phyloP scores from a whole-genome alignment of 2,329 filamentous ascomycete species.

The Talaromyces sp. region DNA sequence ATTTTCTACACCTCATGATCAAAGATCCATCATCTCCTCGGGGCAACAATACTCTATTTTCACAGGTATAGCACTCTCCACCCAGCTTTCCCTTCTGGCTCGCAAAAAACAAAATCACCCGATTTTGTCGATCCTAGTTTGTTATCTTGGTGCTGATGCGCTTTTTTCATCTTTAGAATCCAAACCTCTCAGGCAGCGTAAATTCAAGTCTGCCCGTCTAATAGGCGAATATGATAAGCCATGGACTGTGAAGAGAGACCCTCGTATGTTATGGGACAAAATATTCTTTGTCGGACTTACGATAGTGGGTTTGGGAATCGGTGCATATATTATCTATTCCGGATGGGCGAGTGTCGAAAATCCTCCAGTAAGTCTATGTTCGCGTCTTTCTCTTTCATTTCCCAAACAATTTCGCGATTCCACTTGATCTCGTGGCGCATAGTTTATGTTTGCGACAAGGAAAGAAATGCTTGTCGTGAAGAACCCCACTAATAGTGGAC shows the following conservation, averaged over 20 bases:
- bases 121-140: not conserved
- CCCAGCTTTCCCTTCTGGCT: not conserved
- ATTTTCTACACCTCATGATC: constrained; percentile 15
- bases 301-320: constrained; percentile 11
- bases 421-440: not conserved
- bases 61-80: not conserved
- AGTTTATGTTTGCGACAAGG: not conserved
- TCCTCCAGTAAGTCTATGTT: constrained; percentile 3
- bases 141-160: not conserved
- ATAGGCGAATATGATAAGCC: constrained; percentile 15
- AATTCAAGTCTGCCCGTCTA: constrained; percentile 16
- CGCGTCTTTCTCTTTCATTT: not conserved
- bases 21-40: constrained; percentile 15
- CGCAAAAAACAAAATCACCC: not conserved
- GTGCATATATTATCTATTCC: constrained; percentile 13
- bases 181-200: constrained; percentile 16
- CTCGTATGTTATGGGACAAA: constrained; percentile 17
- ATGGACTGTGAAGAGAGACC: constrained; percentile 16
- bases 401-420: not conserved
- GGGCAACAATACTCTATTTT: constrained; percentile 11
- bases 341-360: constrained; percentile 16
- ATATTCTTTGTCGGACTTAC: constrained; percentile 16
- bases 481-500: not conserved
- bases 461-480: not conserved
- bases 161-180: not conserved